Conservation (phyloP, 2,329 filamentous ascomycete genomes). For the Epichloe hybrida region DNA sequence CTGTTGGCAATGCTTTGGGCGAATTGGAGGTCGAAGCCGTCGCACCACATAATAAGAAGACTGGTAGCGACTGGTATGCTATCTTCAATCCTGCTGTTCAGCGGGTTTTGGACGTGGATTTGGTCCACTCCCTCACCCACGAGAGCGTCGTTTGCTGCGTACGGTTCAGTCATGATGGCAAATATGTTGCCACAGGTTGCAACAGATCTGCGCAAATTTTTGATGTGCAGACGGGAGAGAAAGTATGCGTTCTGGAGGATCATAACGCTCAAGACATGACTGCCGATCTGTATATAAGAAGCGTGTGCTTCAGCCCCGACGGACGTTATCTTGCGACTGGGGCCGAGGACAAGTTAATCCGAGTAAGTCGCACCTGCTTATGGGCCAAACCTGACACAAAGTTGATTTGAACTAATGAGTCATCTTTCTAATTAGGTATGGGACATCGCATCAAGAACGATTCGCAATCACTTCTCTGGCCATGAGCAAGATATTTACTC, state of each 20-base stretch:
- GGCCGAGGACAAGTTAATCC: conserved; percentile 93
- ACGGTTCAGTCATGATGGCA: conserved; percentile 87
- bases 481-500: conserved; percentile 99
- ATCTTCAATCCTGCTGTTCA: conserved; percentile 91
- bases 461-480: conserved; percentile 86
- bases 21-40: conserved; percentile 81
- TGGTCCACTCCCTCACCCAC: conserved; percentile 84
- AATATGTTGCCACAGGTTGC: conserved; percentile 92
- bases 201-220: conserved; percentile 99
- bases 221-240: conserved; percentile 75
- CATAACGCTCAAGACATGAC: conserved; percentile 65
- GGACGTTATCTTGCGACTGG: conserved; percentile 88
- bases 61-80: conserved; percentile 85
- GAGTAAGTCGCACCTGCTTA: conserved; percentile 42
- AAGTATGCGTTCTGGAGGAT: conserved; percentile 82
- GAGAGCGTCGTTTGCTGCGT: conserved; percentile 98
- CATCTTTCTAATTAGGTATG: conserved; percentile 52
- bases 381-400: background rate
- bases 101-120: conserved; percentile 80
- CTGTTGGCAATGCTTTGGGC: conserved; percentile 52
- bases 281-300: conserved; percentile 91
- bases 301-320: conserved; percentile 96
- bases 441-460: conserved; percentile 75
- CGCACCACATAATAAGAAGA: conserved; percentile 76
- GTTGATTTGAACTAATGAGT: conserved; percentile 6